Evolutionary conservation across 345 rosid genomes (phyloP), one percentile per base, ranked within the genome.

Genomic region (Eutrema japonicum): DNA sequence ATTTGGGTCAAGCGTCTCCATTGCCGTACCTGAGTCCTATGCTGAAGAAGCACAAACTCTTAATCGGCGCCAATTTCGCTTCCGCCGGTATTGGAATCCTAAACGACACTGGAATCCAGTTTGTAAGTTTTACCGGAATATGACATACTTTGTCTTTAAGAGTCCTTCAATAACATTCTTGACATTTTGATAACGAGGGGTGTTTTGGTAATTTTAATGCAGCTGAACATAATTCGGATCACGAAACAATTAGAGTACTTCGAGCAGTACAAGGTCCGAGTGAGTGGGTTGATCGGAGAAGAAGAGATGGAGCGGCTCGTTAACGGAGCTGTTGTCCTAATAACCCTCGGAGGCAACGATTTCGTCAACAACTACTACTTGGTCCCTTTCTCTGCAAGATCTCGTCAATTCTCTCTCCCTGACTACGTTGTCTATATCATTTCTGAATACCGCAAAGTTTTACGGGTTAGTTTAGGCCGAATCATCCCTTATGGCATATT

Each of bases 61-160:
- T 91, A 49, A 66, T 85, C 3, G 96, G 98, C 12, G 98, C 98
- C 59, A 94, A 94, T 54, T 94, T 94, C 37, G 98, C 98, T 52
- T 94, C 98, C 2, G 97, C 98, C 35, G 98, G 98, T 27, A 85
- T 94, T 11, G 98, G 98, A 50, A 82, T 94, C 57, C 91, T 91
- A 64, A 88, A 91, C 70, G 98, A 94, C 75, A 94, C 98, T 5
- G 97, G 98, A 36, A 16, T 87, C 47, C 98, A 94, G 57, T 94
- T 94, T 61, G 98, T 91, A 86, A 71, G 96, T 78, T 12, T 50
- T 0, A 10, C 38, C 10, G 29, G 26, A 35, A 4, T 9, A 40
- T 26, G 4, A 50, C 13, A 50, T 26, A 10, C 1, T 55, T 32
- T 33, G 6, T 13, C 14, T 4, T 56, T 7, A 63, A 27, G 52